Evolutionary conservation across 441 rosid species (phyloP).

Genomic region (Jatropha multifida): DNA sequence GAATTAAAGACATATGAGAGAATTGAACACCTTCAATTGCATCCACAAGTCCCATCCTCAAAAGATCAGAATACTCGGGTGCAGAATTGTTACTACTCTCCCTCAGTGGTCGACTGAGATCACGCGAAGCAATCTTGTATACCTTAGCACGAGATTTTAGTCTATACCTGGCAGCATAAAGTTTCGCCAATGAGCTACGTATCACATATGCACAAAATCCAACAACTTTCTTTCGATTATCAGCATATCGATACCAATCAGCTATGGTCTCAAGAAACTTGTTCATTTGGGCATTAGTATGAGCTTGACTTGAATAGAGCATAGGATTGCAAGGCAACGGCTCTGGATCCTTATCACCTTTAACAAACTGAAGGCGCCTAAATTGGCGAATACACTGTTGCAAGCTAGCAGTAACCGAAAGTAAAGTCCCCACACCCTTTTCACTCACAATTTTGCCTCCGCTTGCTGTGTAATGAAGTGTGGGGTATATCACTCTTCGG

Average conservation of each 20-base stretch:
- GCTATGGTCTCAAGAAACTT: constrained; percentile 98
- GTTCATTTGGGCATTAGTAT: constrained; percentile 97
- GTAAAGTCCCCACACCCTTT: constrained; percentile 92
- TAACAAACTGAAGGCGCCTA: constrained; percentile 77
- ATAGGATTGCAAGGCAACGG: constrained; percentile 94
- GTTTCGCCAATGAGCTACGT: constrained; percentile 94
- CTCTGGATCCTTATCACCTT: constrained; percentile 96
- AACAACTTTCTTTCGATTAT: constrained; percentile 88
- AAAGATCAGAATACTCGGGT: constrained; percentile 92
- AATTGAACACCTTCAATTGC: constrained; percentile 95
- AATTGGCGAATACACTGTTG: constrained; percentile 83
- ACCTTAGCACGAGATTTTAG: constrained; percentile 97
- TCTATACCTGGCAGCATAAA: constrained; percentile 94
- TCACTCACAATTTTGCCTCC: constrained; percentile 85
- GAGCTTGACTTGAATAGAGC: constrained; percentile 98
- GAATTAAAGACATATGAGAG: constrained; percentile 89
- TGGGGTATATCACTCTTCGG: constrained; percentile 77
- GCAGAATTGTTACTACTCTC: constrained; percentile 87
- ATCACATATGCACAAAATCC: constrained; percentile 97
- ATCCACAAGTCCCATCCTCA: constrained; percentile 98
- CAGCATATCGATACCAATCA: constrained; percentile 96
- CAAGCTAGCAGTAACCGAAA: constrained; percentile 90
- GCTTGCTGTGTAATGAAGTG: constrained; percentile 74
- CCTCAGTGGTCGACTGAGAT: constrained; percentile 82
- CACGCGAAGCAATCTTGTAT: constrained; percentile 75